Base-by-base conservation (phyloP, 2,329 filamentous ascomycete species). In the Clonostachys byssicola region DNA sequence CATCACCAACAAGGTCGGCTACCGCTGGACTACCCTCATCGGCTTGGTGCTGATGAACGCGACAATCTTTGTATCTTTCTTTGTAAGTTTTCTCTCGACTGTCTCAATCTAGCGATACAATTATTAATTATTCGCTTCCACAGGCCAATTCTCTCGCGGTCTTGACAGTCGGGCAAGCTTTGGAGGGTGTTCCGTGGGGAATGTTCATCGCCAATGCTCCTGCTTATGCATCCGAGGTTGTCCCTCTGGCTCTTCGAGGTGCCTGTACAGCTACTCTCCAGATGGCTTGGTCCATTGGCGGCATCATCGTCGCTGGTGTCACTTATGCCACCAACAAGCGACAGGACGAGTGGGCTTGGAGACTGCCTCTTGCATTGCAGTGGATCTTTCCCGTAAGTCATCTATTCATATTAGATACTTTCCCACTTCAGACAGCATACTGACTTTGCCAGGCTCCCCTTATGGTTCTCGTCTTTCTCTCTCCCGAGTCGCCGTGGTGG, bases 11-110 rank as follows among this genome's bases (percentile, higher is more conserved):
- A 52, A 54, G 6, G 50, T 67, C 39, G 65, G 65, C 45, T 68
- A 68, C 47, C 64, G 65, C 16, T 62, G 60, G 63, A 56, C 64
- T 2, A 66, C 63, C 14, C 60, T 68, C 23, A 9, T 51, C 4
- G 65, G 55, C 6, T 56, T 80, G 47, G 56, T 67, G n/a, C 18
- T 55, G 52, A 56, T 73, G 49, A 68, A 67, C 44, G 60, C 56
- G 47, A 65, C 64, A 45, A 68, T 68, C 50, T 68, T 68, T 45
- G 51, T 80, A 51, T 81, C 77, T 52, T 83, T 78, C 64, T 83
- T 81, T 53, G 74, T 68, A 2, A 53, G 61, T 33, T 60, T 56
- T 17, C 50, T 66, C 8, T 12, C n/a, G 5, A 4, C 12, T 3
- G 8, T 40, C 38, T 40, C n/a, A 40, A n/a, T 7, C 2, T 3